A percentile compares a stretch with the other conserved stretches of the same genome.
phyloP scores from a whole-genome alignment of 805 yeast species.

The Saturnispora bothae region DNA sequence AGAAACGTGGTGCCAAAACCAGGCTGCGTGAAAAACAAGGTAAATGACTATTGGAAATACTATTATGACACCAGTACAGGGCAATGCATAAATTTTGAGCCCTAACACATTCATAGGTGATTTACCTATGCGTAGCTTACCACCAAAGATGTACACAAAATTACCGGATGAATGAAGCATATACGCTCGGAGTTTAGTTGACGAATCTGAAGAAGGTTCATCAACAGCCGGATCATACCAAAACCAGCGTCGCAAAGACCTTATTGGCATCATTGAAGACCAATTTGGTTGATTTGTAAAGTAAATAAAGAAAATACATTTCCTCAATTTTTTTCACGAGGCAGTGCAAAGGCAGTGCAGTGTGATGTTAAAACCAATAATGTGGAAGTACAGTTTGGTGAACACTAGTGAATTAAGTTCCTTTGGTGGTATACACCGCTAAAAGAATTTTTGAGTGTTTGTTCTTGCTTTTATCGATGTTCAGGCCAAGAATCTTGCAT shows the following conservation, averaged over 20 bases:
- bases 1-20: constrained; percentile 47
- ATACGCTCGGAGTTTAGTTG: constrained; percentile 35
- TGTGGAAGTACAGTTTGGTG: too few relatives aligned
- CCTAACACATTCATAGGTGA: constrained; percentile 1
- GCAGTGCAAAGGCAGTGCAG: too few relatives aligned
- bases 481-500: too few relatives aligned
- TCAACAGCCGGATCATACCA: constrained; percentile 4
- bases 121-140: constrained; percentile 41
- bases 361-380: too few relatives aligned
- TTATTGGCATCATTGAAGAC: too few relatives aligned
- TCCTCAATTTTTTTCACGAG: too few relatives aligned
- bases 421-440: too few relatives aligned
- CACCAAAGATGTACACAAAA: constrained; percentile 52
- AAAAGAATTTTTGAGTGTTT: too few relatives aligned
- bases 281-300: too few relatives aligned
- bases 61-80: constrained; percentile 8
- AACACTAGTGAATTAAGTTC: too few relatives aligned
- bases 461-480: too few relatives aligned
- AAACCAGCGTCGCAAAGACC: constrained; percentile 1
- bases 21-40: constrained; percentile 37
- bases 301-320: too few relatives aligned
- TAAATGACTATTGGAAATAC: constrained; percentile 39
- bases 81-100: constrained; percentile 9
- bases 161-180: constrained; percentile 22
- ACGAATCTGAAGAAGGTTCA: constrained; percentile 1